A percentile compares a stretch with the other conserved stretches of the same genome.
Evolutionary conservation across 1,284 basidiomycete genomes (phyloP).

Genomic region (Cutaneotrichosporon dermatis): DNA sequence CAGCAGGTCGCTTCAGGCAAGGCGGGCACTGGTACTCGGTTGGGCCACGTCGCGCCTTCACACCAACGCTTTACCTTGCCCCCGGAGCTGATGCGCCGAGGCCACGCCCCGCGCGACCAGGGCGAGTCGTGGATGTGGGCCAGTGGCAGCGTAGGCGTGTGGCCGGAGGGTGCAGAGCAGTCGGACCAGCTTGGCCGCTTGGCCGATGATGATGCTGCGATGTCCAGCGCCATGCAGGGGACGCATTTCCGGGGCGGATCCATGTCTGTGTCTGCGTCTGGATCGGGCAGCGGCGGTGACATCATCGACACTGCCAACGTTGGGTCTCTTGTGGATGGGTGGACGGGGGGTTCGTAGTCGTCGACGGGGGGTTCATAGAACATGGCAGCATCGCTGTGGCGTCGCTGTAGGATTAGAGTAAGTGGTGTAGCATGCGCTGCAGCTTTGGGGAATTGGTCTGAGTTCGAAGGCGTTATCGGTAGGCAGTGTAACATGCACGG

Average conservation of each 20-base stretch:
- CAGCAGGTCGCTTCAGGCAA: constrained; percentile 5
- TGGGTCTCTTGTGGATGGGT: constrained; percentile 16
- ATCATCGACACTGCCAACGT: constrained; percentile 11
- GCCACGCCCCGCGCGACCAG: constrained; percentile 21
- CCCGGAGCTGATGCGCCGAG: constrained; percentile 19
- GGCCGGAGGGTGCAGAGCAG: constrained; percentile 10
- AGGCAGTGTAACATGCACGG: no score
- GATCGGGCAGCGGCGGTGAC: not conserved
- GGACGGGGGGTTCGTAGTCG: constrained; percentile 6
- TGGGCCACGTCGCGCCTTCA: constrained; percentile 35
- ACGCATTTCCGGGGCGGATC: no score
- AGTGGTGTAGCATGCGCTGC: no score
- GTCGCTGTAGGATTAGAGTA: no score
- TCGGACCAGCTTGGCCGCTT: no score
- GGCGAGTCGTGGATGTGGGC: constrained; percentile 37
- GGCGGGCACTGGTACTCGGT: constrained; percentile 7
- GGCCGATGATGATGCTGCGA: no score
- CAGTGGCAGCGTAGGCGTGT: constrained; percentile 13
- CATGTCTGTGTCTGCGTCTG: no score
- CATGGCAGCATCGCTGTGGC: no score
- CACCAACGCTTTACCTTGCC: constrained; percentile 30
- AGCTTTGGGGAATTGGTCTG: no score
- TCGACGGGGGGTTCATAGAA: no score
- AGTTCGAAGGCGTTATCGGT: no score
- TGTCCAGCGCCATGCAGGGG: no score